Evolutionary conservation across 2,329 filamentous ascomycete genomes (phyloP).

Genomic region (Paraphoma chrysanthemicola): DNA sequence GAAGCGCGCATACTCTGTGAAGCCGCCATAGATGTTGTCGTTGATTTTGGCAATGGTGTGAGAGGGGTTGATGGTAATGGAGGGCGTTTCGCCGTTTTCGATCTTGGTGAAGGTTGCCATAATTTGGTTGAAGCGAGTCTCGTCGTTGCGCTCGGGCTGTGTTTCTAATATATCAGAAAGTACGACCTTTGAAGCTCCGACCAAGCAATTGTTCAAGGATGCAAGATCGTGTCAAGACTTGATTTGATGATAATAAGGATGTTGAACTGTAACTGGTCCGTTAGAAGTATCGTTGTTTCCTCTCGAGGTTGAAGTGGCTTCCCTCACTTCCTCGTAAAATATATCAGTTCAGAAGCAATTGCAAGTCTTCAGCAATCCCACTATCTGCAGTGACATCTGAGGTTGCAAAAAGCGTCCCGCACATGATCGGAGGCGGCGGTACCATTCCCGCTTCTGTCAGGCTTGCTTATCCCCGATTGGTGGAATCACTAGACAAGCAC

Average conservation of each 20-base stretch:
- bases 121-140: neutral
- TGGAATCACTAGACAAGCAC: slow-evolving; percentile 7
- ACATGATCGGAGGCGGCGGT: slow-evolving; percentile 11
- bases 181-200: neutral
- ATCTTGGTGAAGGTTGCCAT: slow-evolving; percentile 81
- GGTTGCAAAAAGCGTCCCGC: slow-evolving; percentile 15
- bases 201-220: neutral
- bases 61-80: slow-evolving; percentile 69
- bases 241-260: too few species aligned
- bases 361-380: too few species aligned
- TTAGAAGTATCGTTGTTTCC: too few species aligned
- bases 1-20: slow-evolving; percentile 71
- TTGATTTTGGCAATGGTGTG: slow-evolving; percentile 76
- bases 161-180: neutral
- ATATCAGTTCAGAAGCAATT: too few species aligned
- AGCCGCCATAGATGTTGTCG: slow-evolving; percentile 82
- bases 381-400: neutral
- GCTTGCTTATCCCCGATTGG: slow-evolving; percentile 7
- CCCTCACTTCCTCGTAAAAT: too few species aligned
- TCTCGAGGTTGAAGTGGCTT: too few species aligned
- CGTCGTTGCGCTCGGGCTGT: neutral
- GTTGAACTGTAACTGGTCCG: too few species aligned
- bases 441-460: slow-evolving; percentile 9
- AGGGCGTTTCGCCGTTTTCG: slow-evolving; percentile 64
- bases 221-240: too few species aligned